Conservation (phyloP, 345 rosid species). For the Reutealis trisperma region DNA sequence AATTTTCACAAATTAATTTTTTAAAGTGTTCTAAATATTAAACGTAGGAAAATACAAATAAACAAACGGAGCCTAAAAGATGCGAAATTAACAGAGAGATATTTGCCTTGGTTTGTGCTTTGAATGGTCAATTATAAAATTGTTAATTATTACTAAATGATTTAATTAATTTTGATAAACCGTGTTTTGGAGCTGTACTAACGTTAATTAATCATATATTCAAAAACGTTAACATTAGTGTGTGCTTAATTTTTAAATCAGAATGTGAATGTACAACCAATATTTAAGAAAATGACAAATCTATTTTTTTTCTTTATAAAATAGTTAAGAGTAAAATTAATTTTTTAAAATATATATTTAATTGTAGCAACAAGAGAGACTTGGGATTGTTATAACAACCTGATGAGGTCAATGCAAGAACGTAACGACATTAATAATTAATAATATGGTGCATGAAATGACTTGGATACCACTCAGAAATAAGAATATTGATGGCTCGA, state of each 20-base stretch:
- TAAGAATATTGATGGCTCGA: too few relatives aligned
- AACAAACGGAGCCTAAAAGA: too few relatives aligned
- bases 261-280: neutral
- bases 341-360: neutral
- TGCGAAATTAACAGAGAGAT: too few relatives aligned
- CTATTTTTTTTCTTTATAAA: neutral
- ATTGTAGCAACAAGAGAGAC: neutral
- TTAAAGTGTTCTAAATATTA: too few relatives aligned
- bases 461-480: constrained; percentile 28
- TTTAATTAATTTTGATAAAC: neutral
- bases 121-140: too few relatives aligned
- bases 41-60: too few relatives aligned
- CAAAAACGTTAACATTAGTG: neutral
- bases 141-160: too few relatives aligned
- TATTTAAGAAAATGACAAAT: neutral
- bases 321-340: neutral
- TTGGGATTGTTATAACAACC: neutral
- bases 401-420: neutral
- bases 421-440: neutral
- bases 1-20: too few relatives aligned
- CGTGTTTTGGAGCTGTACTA: constrained; percentile 23
- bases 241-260: neutral
- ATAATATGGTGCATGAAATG: neutral
- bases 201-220: neutral
- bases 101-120: too few relatives aligned